Base-by-base conservation (phyloP, 2,329 filamentous ascomycete genomes). In the Magnaporthiopsis rhizophila region DNA sequence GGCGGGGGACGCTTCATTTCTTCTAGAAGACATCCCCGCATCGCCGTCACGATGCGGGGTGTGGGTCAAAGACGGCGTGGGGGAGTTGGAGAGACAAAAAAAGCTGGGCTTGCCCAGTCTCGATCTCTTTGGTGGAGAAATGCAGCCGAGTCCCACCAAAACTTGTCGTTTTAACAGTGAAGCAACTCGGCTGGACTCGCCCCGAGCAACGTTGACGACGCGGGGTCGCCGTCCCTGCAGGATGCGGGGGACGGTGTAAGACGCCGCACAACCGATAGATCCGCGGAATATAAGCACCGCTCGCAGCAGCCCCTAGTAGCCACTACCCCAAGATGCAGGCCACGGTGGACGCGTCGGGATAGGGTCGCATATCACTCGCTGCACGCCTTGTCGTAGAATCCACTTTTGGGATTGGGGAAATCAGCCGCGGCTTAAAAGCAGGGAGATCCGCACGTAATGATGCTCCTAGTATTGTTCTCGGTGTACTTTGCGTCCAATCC, bases 81-180 rank as follows among this genome's bases (percentile, higher is more conserved):
- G 45, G 18, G 21, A 24, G 45, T n/a, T 53, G 45, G 45, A 53
- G 38, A 45, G 38, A 12, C 12, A 1, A 2, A 13, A 38, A 38
- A 3, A 1, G 3, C 11, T 8, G 4, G 6, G 3, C 36, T 5
- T 38, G 8, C 13, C 38, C 13, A 45, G 38, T 45, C 38, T 45
- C 38, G 13, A 13, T 45, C 30, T 66, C 53, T 57, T 32, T 65
- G 64, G 65, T 65, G 66, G 65, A 68, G 64, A 68, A 59, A 59
- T 59, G 18, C 28, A 18, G 32, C 28, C 58, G 58, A 59, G 58
- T 1, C 12, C 32, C 30, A 30, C 30, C 45, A 53, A n/a, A 24
- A 3, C 21, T 2, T 13, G 18, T 18, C 18, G 18, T 45, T 45
- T 45, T 7, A 18, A 6, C 38, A 18, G 13, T 18, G 38, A 45